Evolutionary conservation across 2,329 filamentous ascomycete genomes (phyloP).

Genomic region (Pseudofabraea citricarpa): DNA sequence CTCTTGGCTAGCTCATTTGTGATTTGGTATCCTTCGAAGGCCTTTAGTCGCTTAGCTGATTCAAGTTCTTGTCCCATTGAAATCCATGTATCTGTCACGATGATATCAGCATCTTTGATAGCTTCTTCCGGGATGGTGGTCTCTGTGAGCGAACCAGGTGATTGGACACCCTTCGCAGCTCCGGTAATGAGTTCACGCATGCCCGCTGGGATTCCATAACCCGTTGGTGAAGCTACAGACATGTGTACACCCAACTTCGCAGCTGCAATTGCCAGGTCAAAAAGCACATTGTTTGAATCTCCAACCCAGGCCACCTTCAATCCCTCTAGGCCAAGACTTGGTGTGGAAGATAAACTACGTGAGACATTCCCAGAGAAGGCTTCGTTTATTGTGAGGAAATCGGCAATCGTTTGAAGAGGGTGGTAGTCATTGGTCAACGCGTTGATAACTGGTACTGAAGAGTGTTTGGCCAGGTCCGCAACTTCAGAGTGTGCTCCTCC

Average conservation of each 20-base stretch:
- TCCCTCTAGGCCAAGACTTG: constrained; percentile 64
- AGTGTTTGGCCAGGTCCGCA: constrained; percentile 63
- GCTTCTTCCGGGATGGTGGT: constrained; percentile 78
- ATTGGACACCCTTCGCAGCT: constrained; percentile 51
- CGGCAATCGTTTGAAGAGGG: constrained; percentile 89
- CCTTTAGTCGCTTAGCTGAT: constrained; percentile 67
- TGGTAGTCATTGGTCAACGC: constrained; percentile 88
- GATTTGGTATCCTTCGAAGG: constrained; percentile 87
- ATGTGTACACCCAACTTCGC: constrained; percentile 84
- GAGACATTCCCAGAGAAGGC: constrained; percentile 48
- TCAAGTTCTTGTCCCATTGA: constrained; percentile 97
- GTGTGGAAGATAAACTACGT: constrained; percentile 7
- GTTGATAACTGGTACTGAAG: constrained; percentile 78
- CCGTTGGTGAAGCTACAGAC: constrained; percentile 78
- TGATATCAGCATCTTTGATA: constrained; percentile 77
- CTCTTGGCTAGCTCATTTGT: constrained; percentile 78
- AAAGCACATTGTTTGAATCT: constrained; percentile 95
- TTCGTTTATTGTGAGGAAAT: constrained; percentile 88
- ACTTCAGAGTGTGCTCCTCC: constrained; percentile 76
- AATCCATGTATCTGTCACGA: constrained; percentile 97
- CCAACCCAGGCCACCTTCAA: constrained; percentile 95
- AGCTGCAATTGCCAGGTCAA: constrained; percentile 84
- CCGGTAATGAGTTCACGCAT: constrained; percentile 71
- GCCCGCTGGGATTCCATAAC: constrained; percentile 71
- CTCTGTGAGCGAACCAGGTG: constrained; percentile 64